phyloP scores from a whole-genome alignment of 1,284 basidiomycete species.

The Puccinia hordei region DNA sequence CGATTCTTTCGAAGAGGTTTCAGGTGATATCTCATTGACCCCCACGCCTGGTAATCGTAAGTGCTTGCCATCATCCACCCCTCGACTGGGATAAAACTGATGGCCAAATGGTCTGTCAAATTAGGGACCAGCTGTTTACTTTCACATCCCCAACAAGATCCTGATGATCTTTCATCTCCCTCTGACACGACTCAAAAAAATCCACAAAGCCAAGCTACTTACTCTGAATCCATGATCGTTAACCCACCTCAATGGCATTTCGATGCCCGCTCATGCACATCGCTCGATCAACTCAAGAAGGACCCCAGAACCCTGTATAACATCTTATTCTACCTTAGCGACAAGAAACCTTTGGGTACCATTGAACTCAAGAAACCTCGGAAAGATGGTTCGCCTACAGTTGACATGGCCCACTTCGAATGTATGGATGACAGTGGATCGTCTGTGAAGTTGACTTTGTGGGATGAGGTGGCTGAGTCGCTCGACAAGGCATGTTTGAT shows the following conservation, averaged over 20 bases:
- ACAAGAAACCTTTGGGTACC: slow-evolving; percentile 5
- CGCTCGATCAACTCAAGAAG: slow-evolving; percentile 4
- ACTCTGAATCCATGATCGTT: slow-evolving; percentile 34
- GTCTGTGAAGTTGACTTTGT: slow-evolving; percentile 16
- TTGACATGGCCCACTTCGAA: slow-evolving; percentile 31
- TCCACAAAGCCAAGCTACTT: slow-evolving; percentile 1
- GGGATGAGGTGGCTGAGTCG: slow-evolving; percentile 41
- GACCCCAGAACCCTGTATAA: neutral
- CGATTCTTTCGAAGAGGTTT: slow-evolving; percentile 4
- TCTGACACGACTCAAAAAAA: neutral
- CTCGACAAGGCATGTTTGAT: slow-evolving; percentile 22
- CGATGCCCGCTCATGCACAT: slow-evolving; percentile 30
- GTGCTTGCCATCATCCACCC: neutral
- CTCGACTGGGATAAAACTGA: neutral
- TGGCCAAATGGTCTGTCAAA: neutral
- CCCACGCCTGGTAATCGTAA: slow-evolving; percentile 12
- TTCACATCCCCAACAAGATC: neutral
- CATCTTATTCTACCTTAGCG: slow-evolving; percentile 28
- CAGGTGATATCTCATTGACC: neutral
- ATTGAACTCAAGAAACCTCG: slow-evolving; percentile 40
- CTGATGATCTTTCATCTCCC: neutral
- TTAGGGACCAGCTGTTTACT: slow-evolving; percentile 13
- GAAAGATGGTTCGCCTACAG: slow-evolving; percentile 12
- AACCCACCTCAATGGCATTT: slow-evolving; percentile 48
- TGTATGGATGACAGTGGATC: slow-evolving; percentile 47